Base-by-base conservation (phyloP, 805 yeast genomes). In the Starmerella stigmatis region DNA sequence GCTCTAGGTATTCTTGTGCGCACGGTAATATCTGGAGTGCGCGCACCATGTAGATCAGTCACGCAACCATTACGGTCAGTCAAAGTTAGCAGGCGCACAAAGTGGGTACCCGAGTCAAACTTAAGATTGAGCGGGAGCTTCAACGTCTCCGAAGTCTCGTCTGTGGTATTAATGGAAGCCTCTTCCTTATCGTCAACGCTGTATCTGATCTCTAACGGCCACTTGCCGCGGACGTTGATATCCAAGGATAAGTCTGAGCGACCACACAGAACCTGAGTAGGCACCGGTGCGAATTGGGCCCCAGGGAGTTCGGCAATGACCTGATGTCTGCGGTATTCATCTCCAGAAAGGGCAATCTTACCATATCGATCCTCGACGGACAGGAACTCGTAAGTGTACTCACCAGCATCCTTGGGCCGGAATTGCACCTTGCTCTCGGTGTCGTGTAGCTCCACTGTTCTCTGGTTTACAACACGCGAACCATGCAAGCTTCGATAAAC, bases 341-440 rank as follows among this genome's bases (percentile, higher is more conserved):
- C 41, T 4, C 46, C 46, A 6, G 50, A 46, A 12, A 65, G 56
- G 9, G 46, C 44, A 7, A 49, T 36, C 10, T 52, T 65, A 20
- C 69, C 67, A 58, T 82, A 78, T 19, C 22, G 29, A 40, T 57
- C 60, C 21, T 43, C 42, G 43, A 83, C 71, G 48, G 74, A 73
- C 57, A 86, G 94, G 63, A 92, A 84, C 23, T 75, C 77, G 45
- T 89, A 79, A 25, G 78, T 78, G 60, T 82, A 92, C 23, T 73
- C 74, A 1, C 98, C 98, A 54, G 86, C 94, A 3, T 71, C 67
- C 2, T 76, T 72, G 3, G 99, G 97, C 49, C 74, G 75, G 62
- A 82, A 86, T 40, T 73, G 70, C 55, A 82, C 76, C 3, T 60
- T 45, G 0, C 68, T 66, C 32, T 60, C 59, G 8, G 64, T 53